Conservation (phyloP, 345 rosid genomes). For the Citrus sinensis region DNA sequence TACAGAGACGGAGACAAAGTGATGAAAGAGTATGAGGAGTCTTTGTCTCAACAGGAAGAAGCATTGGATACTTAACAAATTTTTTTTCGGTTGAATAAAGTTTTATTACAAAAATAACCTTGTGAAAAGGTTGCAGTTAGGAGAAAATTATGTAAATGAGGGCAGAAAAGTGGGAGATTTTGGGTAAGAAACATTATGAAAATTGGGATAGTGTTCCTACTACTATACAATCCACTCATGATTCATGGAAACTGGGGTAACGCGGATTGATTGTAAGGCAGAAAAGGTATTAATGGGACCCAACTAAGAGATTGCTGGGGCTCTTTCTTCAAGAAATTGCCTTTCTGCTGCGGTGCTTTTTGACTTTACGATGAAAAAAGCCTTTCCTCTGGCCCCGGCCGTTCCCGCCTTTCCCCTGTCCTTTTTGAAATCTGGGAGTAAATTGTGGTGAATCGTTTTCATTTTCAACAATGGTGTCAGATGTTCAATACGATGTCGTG, state of each 20-base stretch:
- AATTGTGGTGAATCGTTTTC: background rate
- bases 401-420: background rate
- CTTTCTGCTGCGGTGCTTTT: slow-evolving; percentile 5
- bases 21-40: background rate
- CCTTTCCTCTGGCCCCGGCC: background rate
- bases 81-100: background rate
- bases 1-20: background rate
- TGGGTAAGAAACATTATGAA: background rate
- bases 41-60: background rate
- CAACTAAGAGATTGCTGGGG: background rate
- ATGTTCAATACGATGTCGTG: background rate
- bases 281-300: background rate
- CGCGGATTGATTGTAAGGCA: background rate
- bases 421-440: background rate
- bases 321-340: slow-evolving; percentile 10
- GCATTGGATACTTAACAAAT: slow-evolving; percentile 5
- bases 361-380: background rate
- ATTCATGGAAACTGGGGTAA: background rate
- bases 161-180: background rate
- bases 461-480: background rate
- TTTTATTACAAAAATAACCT: background rate
- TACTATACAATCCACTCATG: too few relatives aligned
- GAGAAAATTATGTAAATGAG: background rate
- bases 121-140: background rate
- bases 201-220: too few relatives aligned